These are phyloP conservation scores for Neonectria neomacrospora DNA, from an alignment of 2,329 filamentous ascomycete genomes.

Conservation along the genomic window DNA sequence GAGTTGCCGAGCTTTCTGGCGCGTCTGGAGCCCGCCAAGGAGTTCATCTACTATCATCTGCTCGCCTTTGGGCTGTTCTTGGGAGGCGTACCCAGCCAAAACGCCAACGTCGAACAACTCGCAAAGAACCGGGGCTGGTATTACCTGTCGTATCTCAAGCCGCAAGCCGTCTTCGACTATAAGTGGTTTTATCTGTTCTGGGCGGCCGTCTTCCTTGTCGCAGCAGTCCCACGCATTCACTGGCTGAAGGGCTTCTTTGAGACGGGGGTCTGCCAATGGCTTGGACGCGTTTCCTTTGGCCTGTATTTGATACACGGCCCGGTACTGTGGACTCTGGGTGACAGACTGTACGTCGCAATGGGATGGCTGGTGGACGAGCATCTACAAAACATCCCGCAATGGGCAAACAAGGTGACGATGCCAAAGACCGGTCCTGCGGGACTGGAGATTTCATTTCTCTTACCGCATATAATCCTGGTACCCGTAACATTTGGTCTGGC, in stretches of 20 bases:
- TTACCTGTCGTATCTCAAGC: conserved; percentile 69
- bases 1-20: conserved; percentile 63
- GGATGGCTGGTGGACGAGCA: conserved; percentile 65
- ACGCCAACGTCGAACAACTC: conserved; percentile 59
- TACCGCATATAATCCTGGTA: conserved; percentile 68
- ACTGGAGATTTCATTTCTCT: conserved; percentile 68
- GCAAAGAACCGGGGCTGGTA: conserved; percentile 69
- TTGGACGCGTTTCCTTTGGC: conserved; percentile 70
- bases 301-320: conserved; percentile 74
- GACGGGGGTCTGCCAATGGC: conserved; percentile 66
- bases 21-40: conserved; percentile 59
- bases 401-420: conserved; percentile 67
- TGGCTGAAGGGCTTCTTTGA: conserved; percentile 70
- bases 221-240: conserved; percentile 65
- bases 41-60: conserved; percentile 62
- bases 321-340: conserved; percentile 67
- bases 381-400: conserved; percentile 61
- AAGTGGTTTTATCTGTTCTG: conserved; percentile 77
- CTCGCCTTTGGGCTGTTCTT: conserved; percentile 66
- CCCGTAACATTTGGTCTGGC: conserved; percentile 69
- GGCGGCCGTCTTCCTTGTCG: conserved; percentile 67
- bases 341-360: conserved; percentile 70
- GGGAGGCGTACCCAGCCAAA: conserved; percentile 68
- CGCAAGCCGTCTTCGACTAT: conserved; percentile 72
- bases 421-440: conserved; percentile 68